Conservation (phyloP, 495 filamentous ascomycete species). For the Elasticomyces elasticus region DNA sequence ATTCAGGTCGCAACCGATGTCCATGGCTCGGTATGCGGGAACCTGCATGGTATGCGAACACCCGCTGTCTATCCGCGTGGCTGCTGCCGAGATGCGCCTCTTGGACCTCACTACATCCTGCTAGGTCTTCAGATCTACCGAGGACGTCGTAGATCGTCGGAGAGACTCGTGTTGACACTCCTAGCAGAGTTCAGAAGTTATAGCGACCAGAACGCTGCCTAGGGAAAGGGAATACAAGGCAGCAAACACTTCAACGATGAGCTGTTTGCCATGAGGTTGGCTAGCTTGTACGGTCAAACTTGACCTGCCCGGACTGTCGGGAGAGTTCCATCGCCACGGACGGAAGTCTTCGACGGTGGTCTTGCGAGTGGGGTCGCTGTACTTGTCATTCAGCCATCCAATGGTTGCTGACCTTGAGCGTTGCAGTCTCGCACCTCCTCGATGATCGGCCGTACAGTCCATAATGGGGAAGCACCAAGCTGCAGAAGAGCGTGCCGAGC, state of each 20-base stretch:
- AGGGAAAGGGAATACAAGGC: neutral
- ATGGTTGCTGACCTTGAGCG: neutral
- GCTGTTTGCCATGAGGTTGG: neutral
- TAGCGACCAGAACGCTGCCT: neutral
- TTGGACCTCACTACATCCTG: neutral
- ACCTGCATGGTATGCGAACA: neutral
- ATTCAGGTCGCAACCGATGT: neutral
- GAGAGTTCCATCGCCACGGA: constrained; percentile 20
- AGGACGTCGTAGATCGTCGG: neutral
- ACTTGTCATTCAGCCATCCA: neutral
- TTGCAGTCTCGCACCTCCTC: neutral
- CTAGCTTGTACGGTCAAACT: neutral
- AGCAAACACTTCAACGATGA: neutral
- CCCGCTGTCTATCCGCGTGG: neutral
- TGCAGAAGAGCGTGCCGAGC: neutral
- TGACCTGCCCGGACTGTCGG: neutral
- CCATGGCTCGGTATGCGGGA: neutral
- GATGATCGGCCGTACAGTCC: neutral
- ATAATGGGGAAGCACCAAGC: neutral
- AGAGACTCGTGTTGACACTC: no score
- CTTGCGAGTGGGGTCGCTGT: neutral
- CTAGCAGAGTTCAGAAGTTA: neutral
- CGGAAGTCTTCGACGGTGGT: neutral
- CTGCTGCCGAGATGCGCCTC: constrained; percentile 1
- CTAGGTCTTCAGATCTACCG: neutral